These are phyloP conservation scores for Septoria linicola DNA, from an alignment of 2,329 filamentous ascomycete species.

Conservation along the genomic window DNA sequence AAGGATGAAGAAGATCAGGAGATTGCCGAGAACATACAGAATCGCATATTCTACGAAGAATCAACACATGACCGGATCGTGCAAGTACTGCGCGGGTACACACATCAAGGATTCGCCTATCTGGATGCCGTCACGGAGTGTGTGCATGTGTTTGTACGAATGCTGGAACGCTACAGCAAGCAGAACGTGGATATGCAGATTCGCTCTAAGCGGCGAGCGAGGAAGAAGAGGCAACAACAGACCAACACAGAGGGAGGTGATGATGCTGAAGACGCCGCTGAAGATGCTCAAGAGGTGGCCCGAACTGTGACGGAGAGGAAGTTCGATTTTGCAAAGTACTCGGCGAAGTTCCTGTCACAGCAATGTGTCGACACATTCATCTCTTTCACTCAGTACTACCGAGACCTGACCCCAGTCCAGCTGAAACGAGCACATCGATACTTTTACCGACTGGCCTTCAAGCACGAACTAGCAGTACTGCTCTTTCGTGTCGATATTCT, in stretches of 20 bases:
- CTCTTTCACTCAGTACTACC: slow-evolving; percentile 74
- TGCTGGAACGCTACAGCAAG: slow-evolving; percentile 90
- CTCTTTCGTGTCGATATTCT: slow-evolving; percentile 91
- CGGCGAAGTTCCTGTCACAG: slow-evolving; percentile 77
- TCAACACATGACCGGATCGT: slow-evolving; percentile 86
- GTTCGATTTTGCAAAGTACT: slow-evolving; percentile 87
- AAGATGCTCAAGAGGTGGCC: slow-evolving; percentile 71
- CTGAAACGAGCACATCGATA: slow-evolving; percentile 91
- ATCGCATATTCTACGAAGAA: slow-evolving; percentile 97
- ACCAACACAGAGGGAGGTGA: slow-evolving; percentile 38
- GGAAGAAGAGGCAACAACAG: slow-evolving; percentile 64
- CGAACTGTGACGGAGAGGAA: slow-evolving; percentile 76
- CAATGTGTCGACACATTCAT: slow-evolving; percentile 87
- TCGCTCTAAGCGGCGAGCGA: slow-evolving; percentile 71
- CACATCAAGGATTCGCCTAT: slow-evolving; percentile 90
- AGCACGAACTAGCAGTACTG: slow-evolving; percentile 85
- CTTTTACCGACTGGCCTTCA: slow-evolving; percentile 91
- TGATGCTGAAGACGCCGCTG: slow-evolving; percentile 59
- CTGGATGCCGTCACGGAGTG: slow-evolving; percentile 90
- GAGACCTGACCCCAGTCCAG: slow-evolving; percentile 74
- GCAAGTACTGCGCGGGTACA: slow-evolving; percentile 78
- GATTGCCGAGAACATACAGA: slow-evolving; percentile 95
- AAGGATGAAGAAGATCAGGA: slow-evolving; percentile 90
- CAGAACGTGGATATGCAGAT: slow-evolving; percentile 93
- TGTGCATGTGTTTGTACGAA: slow-evolving; percentile 84